Percentiles rank a stretch among this genome's conserved stretches.
Conservation (phyloP, 2,329 filamentous ascomycete species). For the Fusarium lyarnte region DNA sequence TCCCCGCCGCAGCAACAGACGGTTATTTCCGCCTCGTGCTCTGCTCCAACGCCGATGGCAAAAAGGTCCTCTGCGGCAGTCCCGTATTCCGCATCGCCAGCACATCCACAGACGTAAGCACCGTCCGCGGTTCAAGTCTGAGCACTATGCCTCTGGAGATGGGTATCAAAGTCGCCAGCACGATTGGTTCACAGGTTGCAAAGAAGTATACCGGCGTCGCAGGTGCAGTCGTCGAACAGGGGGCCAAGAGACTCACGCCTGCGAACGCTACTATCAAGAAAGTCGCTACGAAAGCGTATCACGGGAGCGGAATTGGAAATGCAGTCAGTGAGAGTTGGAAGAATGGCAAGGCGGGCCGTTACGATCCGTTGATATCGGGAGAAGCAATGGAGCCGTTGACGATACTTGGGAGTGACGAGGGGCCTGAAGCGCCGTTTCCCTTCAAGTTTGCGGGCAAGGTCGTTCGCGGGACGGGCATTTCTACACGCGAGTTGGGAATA, state of each 20-base stretch:
- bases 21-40: slow-evolving; percentile 76
- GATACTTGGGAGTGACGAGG: slow-evolving; percentile 59
- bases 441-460: slow-evolving; percentile 61
- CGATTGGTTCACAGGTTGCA: slow-evolving; percentile 57
- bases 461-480: slow-evolving; percentile 55
- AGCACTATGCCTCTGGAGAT: slow-evolving; percentile 72
- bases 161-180: slow-evolving; percentile 66
- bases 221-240: slow-evolving; percentile 52
- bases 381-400: slow-evolving; percentile 45
- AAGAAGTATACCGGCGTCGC: slow-evolving; percentile 55
- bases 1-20: slow-evolving; percentile 70
- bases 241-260: slow-evolving; percentile 51
- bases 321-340: slow-evolving; percentile 47
- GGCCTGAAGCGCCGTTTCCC: slow-evolving; percentile 64
- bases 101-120: slow-evolving; percentile 67
- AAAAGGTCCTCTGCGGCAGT: slow-evolving; percentile 70
- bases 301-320: slow-evolving; percentile 40
- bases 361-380: slow-evolving; percentile 48
- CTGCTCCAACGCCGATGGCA: slow-evolving; percentile 57
- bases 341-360: slow-evolving; percentile 51
- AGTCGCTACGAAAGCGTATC: slow-evolving; percentile 53
- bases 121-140: slow-evolving; percentile 71
- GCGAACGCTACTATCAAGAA: slow-evolving; percentile 46
- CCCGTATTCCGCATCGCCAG: slow-evolving; percentile 76
- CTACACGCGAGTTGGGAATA: slow-evolving; percentile 53